These are phyloP conservation scores for Lavandula angustifolia DNA, from an alignment of 257 asterid genomes.

Conservation along the genomic window DNA sequence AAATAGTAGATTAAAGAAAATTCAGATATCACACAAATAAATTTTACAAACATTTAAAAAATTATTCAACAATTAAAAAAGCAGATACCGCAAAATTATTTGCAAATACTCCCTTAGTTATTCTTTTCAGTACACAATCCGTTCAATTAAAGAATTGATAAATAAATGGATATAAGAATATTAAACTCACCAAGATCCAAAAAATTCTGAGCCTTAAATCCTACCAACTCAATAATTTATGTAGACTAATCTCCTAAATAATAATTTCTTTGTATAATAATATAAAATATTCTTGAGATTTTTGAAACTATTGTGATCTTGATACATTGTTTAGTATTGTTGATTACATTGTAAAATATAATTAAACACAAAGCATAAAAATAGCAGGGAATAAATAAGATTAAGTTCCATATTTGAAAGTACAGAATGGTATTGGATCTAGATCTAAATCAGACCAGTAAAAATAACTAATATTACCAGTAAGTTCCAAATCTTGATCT, in stretches of 20 bases:
- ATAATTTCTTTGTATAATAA: neutral
- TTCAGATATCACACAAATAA: too few relatives aligned
- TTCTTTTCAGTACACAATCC: neutral
- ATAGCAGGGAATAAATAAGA: conserved; percentile 18
- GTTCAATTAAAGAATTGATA: neutral
- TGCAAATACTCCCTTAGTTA: too few relatives aligned
- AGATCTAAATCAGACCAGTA: conserved; percentile 47
- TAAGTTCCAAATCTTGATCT: conserved; percentile 38
- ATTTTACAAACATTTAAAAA: too few relatives aligned
- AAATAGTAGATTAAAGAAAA: too few relatives aligned
- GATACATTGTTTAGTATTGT: neutral
- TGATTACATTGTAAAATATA: conserved; percentile 9
- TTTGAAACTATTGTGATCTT: neutral
- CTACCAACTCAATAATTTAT: conserved; percentile 14
- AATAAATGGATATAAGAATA: neutral
- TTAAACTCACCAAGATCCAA: neutral
- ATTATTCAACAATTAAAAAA: too few relatives aligned
- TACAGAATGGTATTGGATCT: conserved; percentile 45
- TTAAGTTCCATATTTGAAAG: conserved; percentile 15
- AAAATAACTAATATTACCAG: conserved; percentile 29
- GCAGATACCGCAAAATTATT: too few relatives aligned
- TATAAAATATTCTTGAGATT: neutral
- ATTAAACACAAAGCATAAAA: neutral
- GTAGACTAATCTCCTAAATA: neutral
- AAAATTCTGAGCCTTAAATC: neutral